Percentiles rank a stretch among this genome's conserved stretches.
Conservation (phyloP, 2,329 filamentous ascomycete genomes). For the Aspergillaceae sp. region DNA sequence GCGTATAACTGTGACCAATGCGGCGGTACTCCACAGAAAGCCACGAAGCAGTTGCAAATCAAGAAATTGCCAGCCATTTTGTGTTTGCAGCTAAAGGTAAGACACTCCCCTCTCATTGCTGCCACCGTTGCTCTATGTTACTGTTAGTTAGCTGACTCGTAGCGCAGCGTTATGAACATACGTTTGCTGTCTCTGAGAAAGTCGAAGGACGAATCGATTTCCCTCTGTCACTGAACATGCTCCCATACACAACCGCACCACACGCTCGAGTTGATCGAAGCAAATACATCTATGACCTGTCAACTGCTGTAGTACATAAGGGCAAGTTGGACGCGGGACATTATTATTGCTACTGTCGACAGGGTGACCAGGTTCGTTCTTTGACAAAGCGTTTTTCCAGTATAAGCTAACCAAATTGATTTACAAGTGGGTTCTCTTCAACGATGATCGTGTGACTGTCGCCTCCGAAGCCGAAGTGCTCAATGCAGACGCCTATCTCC, state of each 20-base stretch:
- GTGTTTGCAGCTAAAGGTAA: conserved; percentile 84
- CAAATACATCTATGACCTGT: conserved; percentile 73
- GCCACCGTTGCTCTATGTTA: neutral
- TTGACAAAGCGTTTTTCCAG: no score
- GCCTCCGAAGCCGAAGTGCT: conserved; percentile 80
- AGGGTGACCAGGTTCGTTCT: conserved; percentile 57
- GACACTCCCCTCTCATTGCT: conserved; percentile 7
- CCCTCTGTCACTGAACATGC: conserved; percentile 78
- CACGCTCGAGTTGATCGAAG: conserved; percentile 25
- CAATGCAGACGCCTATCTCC: conserved; percentile 73
- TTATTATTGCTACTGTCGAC: conserved; percentile 80
- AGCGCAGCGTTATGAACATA: conserved; percentile 62
- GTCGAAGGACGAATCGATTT: conserved; percentile 82
- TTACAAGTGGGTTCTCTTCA: conserved; percentile 81
- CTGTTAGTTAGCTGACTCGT: neutral
- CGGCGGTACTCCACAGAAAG: conserved; percentile 61
- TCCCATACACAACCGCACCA: conserved; percentile 72
- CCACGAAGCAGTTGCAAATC: conserved; percentile 74
- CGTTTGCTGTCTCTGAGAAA: conserved; percentile 68
- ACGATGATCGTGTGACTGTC: conserved; percentile 84
- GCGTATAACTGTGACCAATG: conserved; percentile 83
- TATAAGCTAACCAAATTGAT: conserved; percentile 2
- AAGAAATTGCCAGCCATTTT: conserved; percentile 80
- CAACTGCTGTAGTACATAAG: conserved; percentile 85
- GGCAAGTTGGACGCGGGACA: conserved; percentile 89